Percentiles rank a stretch among this genome's conserved stretches.
phyloP scores from a whole-genome alignment of 345 rosid genomes.

The Nephelium lappaceum region DNA sequence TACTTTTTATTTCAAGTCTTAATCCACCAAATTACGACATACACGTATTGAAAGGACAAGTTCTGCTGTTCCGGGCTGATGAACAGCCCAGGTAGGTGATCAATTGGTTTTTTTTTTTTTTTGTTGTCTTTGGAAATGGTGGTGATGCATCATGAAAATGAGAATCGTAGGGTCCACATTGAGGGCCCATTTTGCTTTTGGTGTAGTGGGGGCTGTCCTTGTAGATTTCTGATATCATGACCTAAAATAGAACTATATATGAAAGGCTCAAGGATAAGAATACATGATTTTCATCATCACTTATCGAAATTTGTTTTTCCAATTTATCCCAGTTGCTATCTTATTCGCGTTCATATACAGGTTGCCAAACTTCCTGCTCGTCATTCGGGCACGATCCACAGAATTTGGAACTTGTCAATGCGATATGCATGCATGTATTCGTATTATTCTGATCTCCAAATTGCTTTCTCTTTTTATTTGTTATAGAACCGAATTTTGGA shows the following conservation, averaged over 20 bases:
- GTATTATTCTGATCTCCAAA: neutral
- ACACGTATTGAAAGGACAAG: too few species aligned
- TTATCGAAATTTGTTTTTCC: neutral
- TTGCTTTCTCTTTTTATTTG: neutral
- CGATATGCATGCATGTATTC: neutral
- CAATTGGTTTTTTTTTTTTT: neutral
- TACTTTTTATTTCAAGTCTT: neutral
- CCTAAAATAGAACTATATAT: neutral
- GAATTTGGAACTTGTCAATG: neutral
- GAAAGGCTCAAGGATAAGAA: neutral
- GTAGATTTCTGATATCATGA: neutral
- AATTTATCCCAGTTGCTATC: too few species aligned
- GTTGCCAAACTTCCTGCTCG: neutral
- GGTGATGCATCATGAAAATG: neutral
- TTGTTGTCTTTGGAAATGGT: neutral
- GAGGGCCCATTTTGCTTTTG: neutral
- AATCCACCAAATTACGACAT: neutral
- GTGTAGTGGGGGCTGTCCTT: neutral
- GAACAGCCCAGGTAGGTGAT: neutral
- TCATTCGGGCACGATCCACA: neutral
- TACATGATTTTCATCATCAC: constrained; percentile 12
- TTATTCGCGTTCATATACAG: neutral
- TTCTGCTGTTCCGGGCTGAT: too few species aligned
- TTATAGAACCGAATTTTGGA: neutral
- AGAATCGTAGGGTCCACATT: neutral